Percentiles rank a stretch among this genome's conserved stretches.
Conservation (phyloP, 108 stramenopile species). For the Parmales sp. region DNA sequence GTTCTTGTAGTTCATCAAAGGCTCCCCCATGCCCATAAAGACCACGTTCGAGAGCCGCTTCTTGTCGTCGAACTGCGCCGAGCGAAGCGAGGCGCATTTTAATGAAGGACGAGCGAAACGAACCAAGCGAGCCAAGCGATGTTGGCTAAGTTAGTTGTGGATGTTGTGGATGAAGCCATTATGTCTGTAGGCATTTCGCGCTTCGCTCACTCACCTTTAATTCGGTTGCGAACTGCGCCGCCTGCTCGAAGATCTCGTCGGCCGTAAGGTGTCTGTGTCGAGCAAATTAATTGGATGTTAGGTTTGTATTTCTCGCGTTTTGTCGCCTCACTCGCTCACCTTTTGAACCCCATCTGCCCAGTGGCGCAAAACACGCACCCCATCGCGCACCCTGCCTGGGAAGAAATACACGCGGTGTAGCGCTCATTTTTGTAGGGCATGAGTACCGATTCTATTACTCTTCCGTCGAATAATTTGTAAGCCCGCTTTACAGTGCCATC, state of each 20-base stretch:
- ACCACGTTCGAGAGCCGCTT: constrained; percentile 79
- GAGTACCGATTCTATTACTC: constrained; percentile 87
- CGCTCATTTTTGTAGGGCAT: constrained; percentile 78
- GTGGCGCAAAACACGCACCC: constrained; percentile 60
- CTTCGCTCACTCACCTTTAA: constrained; percentile 21
- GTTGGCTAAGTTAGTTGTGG: background rate
- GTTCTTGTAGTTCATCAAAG: constrained; percentile 84
- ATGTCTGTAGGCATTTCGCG: too few relatives aligned
- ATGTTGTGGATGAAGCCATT: constrained; percentile 10
- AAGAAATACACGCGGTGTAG: constrained; percentile 87
- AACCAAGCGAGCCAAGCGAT: too few relatives aligned
- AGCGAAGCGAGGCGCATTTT: too few relatives aligned
- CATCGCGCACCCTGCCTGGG: constrained; percentile 95
- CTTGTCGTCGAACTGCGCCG: constrained; percentile 7
- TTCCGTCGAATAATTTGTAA: constrained; percentile 73
- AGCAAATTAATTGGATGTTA: too few relatives aligned
- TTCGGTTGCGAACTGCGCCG: constrained; percentile 57
- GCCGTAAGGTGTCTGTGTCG: constrained; percentile 81
- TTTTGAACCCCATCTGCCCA: constrained; percentile 92
- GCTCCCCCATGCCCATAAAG: constrained; percentile 92
- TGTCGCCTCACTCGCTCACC: too few relatives aligned
- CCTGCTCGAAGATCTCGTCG: constrained; percentile 87
- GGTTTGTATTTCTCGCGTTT: too few relatives aligned
- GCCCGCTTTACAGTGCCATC: constrained; percentile 91
- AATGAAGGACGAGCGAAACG: too few relatives aligned